phyloP scores from a whole-genome alignment of 2,329 filamentous ascomycete genomes.

The Aspergillus sp. region DNA sequence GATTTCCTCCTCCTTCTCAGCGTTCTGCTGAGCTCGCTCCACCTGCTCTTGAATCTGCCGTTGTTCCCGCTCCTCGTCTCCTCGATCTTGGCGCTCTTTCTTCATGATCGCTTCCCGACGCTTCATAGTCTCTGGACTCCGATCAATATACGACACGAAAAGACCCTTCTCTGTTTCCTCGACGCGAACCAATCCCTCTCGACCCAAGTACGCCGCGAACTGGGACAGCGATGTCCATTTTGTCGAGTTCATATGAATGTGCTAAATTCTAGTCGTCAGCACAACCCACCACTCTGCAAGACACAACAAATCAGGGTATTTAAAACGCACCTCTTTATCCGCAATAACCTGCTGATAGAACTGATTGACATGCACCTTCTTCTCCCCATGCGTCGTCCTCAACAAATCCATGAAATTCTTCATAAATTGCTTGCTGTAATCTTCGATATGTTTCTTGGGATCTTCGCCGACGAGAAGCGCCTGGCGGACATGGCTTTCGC shows the following conservation, averaged over 20 bases:
- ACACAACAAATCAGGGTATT: not conserved
- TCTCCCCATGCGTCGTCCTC: conserved; percentile 84
- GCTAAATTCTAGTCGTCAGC: conserved; percentile 35
- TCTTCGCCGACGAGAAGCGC: conserved; percentile 88
- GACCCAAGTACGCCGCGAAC: conserved; percentile 81
- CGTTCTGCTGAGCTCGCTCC: conserved; percentile 66
- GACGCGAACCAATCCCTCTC: conserved; percentile 83
- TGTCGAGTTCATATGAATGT: conserved; percentile 92
- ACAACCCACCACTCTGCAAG: not conserved
- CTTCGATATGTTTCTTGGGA: conserved; percentile 76
- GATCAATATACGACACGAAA: conserved; percentile 87
- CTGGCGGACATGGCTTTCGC: conserved; percentile 83
- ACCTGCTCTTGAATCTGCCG: conserved; percentile 82
- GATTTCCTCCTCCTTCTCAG: conserved; percentile 47
- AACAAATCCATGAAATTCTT: conserved; percentile 76
- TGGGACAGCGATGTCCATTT: conserved; percentile 86
- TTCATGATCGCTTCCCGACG: conserved; percentile 76
- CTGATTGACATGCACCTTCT: conserved; percentile 81
- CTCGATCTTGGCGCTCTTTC: conserved; percentile 83
- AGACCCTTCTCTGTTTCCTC: conserved; percentile 85
- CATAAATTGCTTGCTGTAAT: conserved; percentile 79
- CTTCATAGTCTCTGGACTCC: conserved; percentile 78
- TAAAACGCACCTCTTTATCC: conserved; percentile 60
- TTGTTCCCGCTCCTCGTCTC: conserved; percentile 87
- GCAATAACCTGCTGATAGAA: conserved; percentile 95